phyloP scores from a whole-genome alignment of 2,329 filamentous ascomycete genomes.

The Didymella arachidicola region DNA sequence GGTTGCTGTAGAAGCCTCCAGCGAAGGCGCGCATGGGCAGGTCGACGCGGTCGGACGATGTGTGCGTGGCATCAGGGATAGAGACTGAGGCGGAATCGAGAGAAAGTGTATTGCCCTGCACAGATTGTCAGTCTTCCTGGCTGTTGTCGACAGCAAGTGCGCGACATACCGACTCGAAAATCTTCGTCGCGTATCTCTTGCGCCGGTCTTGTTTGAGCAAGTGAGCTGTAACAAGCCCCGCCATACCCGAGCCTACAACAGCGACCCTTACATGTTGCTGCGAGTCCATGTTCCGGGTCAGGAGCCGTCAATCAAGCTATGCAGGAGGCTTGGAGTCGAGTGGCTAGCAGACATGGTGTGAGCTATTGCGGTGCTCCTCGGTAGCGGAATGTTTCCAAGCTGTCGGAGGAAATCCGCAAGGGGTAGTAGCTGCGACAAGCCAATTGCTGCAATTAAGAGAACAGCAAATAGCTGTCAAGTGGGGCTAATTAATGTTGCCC shows the following conservation, averaged over 20 bases:
- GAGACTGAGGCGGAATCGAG: slow-evolving; percentile 57
- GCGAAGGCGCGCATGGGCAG: slow-evolving; percentile 62
- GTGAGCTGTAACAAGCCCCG: slow-evolving; percentile 58
- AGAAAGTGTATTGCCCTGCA: slow-evolving; percentile 54
- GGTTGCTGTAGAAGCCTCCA: slow-evolving; percentile 63
- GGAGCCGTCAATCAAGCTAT: slow-evolving; percentile 1
- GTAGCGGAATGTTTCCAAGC: slow-evolving; percentile 5
- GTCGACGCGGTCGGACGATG: slow-evolving; percentile 52
- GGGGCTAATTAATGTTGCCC: background rate
- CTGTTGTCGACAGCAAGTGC: background rate
- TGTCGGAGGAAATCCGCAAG: slow-evolving; percentile 14
- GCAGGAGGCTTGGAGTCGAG: background rate
- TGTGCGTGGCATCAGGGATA: slow-evolving; percentile 38
- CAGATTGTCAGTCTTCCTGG: background rate
- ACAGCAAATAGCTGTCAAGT: background rate
- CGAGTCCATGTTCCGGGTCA: slow-evolving; percentile 16
- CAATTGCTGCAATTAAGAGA: background rate
- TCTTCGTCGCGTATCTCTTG: slow-evolving; percentile 53
- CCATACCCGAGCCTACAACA: slow-evolving; percentile 60
- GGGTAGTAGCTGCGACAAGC: slow-evolving; percentile 16
- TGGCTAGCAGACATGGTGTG: slow-evolving; percentile 6
- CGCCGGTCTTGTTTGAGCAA: slow-evolving; percentile 53
- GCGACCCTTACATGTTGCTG: slow-evolving; percentile 45
- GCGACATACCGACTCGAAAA: slow-evolving; percentile 56
- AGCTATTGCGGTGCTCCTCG: slow-evolving; percentile 8